Percentiles rank a stretch among this genome's conserved stretches.
phyloP scores from a whole-genome alignment of 805 yeast species.

The Candida sithepensis region DNA sequence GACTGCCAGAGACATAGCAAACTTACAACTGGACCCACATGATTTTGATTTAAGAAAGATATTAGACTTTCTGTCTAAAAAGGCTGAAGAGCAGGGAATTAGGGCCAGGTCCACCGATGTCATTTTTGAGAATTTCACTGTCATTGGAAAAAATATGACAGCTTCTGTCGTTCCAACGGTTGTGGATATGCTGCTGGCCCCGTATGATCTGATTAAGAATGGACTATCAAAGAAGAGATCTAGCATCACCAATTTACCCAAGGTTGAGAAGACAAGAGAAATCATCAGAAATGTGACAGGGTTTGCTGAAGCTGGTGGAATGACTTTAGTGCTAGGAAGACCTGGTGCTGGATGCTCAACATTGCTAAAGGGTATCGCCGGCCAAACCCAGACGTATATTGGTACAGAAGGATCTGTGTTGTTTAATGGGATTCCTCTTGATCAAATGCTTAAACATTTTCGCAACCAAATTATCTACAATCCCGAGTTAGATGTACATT shows the following conservation, averaged over 20 bases:
- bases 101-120: constrained; percentile 36
- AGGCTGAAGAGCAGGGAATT: constrained; percentile 42
- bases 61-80: constrained; percentile 34
- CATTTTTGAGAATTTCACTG: constrained; percentile 35
- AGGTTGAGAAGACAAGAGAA: constrained; percentile 17
- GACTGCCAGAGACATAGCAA: constrained; percentile 17
- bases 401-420: constrained; percentile 37
- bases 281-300: constrained; percentile 22
- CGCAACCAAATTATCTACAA: constrained; percentile 48
- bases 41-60: constrained; percentile 39
- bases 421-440: constrained; percentile 46
- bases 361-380: constrained; percentile 42
- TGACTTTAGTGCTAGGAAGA: constrained; percentile 51
- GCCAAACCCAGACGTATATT: constrained; percentile 39
- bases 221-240: constrained; percentile 4
- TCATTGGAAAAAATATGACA: constrained; percentile 18
- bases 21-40: constrained; percentile 13
- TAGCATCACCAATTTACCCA: constrained; percentile 4
- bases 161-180: constrained; percentile 38
- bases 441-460: constrained; percentile 42
- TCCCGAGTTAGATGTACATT: constrained; percentile 54
- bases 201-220: constrained; percentile 1
- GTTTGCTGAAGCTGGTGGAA: constrained; percentile 43
- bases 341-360: constrained; percentile 69
- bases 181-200: constrained; percentile 31